Conservation (phyloP, 169 alveolate species). For the Babesia ovata region DNA sequence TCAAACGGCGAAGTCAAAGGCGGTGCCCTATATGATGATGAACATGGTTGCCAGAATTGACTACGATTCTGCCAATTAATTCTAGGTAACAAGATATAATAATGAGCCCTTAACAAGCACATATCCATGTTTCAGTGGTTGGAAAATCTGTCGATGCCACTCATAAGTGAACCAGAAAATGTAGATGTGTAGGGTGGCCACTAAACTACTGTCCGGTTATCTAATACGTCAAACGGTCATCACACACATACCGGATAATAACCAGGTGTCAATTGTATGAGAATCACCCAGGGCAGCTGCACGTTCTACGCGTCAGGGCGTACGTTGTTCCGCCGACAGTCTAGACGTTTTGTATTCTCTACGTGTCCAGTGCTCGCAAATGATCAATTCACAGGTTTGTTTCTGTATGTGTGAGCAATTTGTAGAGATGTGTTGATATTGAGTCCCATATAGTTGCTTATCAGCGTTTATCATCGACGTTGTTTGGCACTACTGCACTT, state of each 20-base stretch:
- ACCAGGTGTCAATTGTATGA: not conserved
- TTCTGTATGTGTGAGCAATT: not conserved
- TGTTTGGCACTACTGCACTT: not conserved
- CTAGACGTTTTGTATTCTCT: constrained; percentile 18
- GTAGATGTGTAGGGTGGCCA: no score
- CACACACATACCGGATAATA: not conserved
- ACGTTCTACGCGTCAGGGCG: constrained; percentile 30
- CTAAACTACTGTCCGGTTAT: no score
- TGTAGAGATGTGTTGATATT: not conserved
- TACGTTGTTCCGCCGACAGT: constrained; percentile 13
- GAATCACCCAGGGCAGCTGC: not conserved
- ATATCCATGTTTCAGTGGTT: no score
- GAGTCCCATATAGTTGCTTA: not conserved
- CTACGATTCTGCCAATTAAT: no score
- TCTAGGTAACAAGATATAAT: no score
- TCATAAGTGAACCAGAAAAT: no score
- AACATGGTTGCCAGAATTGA: no score
- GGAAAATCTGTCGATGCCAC: no score
- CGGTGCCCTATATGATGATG: no score
- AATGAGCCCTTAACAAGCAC: no score
- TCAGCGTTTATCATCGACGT: not conserved
- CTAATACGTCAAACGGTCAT: no score
- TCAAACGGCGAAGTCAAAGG: no score
- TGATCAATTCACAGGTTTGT: constrained; percentile 1
- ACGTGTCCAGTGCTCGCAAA: constrained; percentile 13